Base-by-base conservation (phyloP, 495 filamentous ascomycete genomes). In the Hypomontagnella submonticulosa region DNA sequence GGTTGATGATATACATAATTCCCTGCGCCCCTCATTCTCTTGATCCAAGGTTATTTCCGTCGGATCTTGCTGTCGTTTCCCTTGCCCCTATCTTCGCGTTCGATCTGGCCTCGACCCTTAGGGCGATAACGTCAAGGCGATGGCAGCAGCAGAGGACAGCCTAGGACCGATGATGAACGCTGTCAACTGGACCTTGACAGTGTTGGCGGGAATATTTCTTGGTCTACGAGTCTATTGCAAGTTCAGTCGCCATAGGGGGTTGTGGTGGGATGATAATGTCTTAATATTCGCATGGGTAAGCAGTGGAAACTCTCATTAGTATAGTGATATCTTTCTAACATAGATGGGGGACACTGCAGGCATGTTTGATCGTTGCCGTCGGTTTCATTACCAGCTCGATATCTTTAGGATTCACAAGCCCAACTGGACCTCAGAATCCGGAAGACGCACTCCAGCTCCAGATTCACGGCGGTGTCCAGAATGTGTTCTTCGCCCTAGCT, bases 231-330 rank as follows among this genome's bases (percentile, higher is more conserved):
- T 75, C 13, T 75, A 71, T 41, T 73, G 71, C 71, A 75, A 75
- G 57, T 51, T 68, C 27, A 61, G 59, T 54, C 61, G 70, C 4
- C 56, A 65, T 43, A 56, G 63, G 42, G 61, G 66, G 20, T 59
- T 75, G 34, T 75, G 73, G 73, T 75, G 73, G 73, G 73, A 75
- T 37, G 73, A 75, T 37, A 61, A 77, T 19, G 63, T 80, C 2
- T 44, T 81, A 15, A 76, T 81, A 40, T 58, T 47, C n/a, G 66
- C 76, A 4, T 80, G 71, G 67, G 77, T 81, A 59, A 56, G 78
- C 15, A n/a, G 16, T 11, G 15, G 9, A 12, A 13, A 38, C 23
- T 23, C 36, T 27, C 23, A 34, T 19, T 32, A 10, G 13, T 27
- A 12, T n/a, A 18, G 4, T 4, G 15, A 16, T 34, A 10, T 18